Base-by-base conservation (phyloP, 495 filamentous ascomycete genomes). In the Haplographium delicatum region DNA sequence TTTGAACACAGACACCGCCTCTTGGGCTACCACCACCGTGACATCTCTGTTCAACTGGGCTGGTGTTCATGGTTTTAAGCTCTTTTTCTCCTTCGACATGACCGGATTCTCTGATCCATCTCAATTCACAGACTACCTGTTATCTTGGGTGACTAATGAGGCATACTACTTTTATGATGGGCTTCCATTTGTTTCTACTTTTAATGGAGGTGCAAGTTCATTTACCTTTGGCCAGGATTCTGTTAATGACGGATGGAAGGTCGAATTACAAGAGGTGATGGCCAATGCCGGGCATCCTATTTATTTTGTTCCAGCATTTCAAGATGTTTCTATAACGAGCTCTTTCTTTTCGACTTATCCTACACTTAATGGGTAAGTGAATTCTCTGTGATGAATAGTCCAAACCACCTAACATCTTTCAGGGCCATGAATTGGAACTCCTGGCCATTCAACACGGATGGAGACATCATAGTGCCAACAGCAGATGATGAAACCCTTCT, bases 51-150 rank as follows among this genome's bases (percentile, higher is more conserved):
- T 68, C 54, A 50, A 63, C 26, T 59, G 56, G 19, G 68, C 67
- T 7, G 40, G 35, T 5, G 23, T 47, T 5, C 47, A 51, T 33
- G 50, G 54, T 24, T 69, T 72, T 51, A 66, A 65, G 57, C 61
- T 69, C 4, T 66, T 72, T 56, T 68, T 72, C 47, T 66, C 62
- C 26, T 70, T 69, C 42, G 68, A 69, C 50, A 66, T 68, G 48
- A 45, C 40, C 1, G 15, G 30, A 15, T 61, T 56, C 15, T 63
- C 42, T 7, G 51, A 59, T 46, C 61, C 63, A 23, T 28, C 28
- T 18, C 48, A 48, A 11, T 63, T 67, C 44, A 62, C 47, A 26
- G 28, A 31, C 20, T 59, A 67, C 20, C 59, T 66, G 40, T 18
- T 9, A 28, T 44, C 56, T 7, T 69, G 63, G 47, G 57, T 53